Percentiles rank a stretch among this genome's conserved stretches.
phyloP scores from a whole-genome alignment of 768 basidiomycete genomes.

The Strobilomyces confusus region DNA sequence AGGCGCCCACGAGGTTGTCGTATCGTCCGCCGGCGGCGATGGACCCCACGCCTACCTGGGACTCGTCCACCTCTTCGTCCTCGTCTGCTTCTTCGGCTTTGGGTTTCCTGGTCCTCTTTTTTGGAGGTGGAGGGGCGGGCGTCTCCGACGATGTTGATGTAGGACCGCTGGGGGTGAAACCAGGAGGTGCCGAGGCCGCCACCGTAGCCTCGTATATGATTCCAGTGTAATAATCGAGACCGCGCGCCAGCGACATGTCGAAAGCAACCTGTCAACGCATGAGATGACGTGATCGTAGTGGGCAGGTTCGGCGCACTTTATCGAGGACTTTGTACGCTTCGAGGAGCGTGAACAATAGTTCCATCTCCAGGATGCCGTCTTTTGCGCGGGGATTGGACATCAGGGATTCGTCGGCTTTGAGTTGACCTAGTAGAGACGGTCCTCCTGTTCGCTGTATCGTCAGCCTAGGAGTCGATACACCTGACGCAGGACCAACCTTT shows the following conservation, averaged over 20 bases:
- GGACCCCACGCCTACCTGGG: constrained; percentile 93
- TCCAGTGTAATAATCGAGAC: constrained; percentile 97
- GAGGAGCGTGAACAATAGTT: constrained; percentile 75
- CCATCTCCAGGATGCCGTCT: constrained; percentile 85
- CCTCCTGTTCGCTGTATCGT: constrained; percentile 52
- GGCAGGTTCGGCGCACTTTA: constrained; percentile 47
- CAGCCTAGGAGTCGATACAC: background rate
- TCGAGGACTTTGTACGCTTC: constrained; percentile 74
- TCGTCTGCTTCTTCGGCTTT: constrained; percentile 44
- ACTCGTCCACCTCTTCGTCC: constrained; percentile 88
- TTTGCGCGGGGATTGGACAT: constrained; percentile 71
- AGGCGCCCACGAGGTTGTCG: constrained; percentile 91
- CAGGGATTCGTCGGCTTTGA: constrained; percentile 61
- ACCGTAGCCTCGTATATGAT: constrained; percentile 97
- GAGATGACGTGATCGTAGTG: background rate
- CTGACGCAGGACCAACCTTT: constrained; percentile 53
- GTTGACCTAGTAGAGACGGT: constrained; percentile 64
- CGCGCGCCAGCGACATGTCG: constrained; percentile 95
- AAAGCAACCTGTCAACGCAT: constrained; percentile 69
- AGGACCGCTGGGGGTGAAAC: constrained; percentile 55
- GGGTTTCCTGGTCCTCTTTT: constrained; percentile 41
- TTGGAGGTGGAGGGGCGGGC: constrained; percentile 20
- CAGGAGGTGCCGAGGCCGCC: constrained; percentile 90
- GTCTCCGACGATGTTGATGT: constrained; percentile 30
- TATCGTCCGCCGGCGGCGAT: constrained; percentile 99